Percentiles rank a stretch among this genome's conserved stretches.
Conservation (phyloP, 2,329 filamentous ascomycete species). For the Pyrenochaeta sp. region DNA sequence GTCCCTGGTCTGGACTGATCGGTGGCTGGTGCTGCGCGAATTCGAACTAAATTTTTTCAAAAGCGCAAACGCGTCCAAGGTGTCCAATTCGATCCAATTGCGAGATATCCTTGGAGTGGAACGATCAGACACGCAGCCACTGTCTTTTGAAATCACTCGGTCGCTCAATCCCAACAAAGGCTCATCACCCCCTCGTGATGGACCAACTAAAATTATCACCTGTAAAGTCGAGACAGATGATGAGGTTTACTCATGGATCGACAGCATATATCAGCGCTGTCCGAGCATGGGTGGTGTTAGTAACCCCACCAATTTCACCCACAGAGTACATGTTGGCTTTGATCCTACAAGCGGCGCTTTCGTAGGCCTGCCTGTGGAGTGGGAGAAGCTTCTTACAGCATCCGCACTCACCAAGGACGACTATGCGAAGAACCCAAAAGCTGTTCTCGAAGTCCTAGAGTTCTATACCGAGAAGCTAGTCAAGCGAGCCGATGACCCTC, state of each 20-base stretch:
- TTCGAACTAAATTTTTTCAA: conserved; percentile 95
- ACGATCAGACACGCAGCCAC: conserved; percentile 87
- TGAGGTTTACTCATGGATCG: conserved; percentile 98
- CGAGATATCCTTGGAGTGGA: conserved; percentile 90
- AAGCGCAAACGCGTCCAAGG: conserved; percentile 79
- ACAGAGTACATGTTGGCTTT: conserved; percentile 96
- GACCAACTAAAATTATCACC: conserved; percentile 81
- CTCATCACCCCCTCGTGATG: conserved; percentile 79
- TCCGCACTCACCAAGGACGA: conserved; percentile 98
- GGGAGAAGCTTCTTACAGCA: conserved; percentile 94
- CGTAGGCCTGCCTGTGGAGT: conserved; percentile 91
- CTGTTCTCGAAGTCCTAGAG: conserved; percentile 76
- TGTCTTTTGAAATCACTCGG: conserved; percentile 92
- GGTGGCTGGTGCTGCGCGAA: conserved; percentile 90
- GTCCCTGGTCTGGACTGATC: conserved; percentile 84
- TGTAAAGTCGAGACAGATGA: conserved; percentile 95
- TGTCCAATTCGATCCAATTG: conserved; percentile 83
- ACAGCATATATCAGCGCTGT: conserved; percentile 95
- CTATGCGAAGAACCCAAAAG: conserved; percentile 89
- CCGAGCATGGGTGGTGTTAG: conserved; percentile 98
- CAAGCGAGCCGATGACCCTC: conserved; percentile 75
- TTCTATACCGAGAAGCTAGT: conserved; percentile 83
- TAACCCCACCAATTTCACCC: conserved; percentile 97
- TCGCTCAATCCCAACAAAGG: conserved; percentile 62
- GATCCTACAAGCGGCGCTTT: conserved; percentile 95